Evolutionary conservation across 1,139 yeast genomes (phyloP), one percentile per base, ranked within the genome.

Genomic region (Hyphopichia wangnamkhiaoensis): DNA sequence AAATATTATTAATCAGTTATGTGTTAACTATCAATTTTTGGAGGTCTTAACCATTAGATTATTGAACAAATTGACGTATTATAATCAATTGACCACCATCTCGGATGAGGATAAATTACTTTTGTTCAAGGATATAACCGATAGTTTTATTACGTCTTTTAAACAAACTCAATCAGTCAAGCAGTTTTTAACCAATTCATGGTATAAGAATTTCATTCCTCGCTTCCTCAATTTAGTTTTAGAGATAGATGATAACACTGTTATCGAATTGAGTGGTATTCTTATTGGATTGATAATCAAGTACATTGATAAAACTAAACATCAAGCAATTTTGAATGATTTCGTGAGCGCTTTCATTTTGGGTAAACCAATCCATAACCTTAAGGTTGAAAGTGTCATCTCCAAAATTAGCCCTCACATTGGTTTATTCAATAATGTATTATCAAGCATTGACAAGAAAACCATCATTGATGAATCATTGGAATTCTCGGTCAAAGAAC

Each of bases 31-130:
- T 43, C 70, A 73, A 37, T 59, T 79, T 28, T 63, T 78, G 40
- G 84, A 80, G 50, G 65, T 72, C 15, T 55, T 80, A 26, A 61
- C 76, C 2, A 69, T 80, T 13, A 65, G 85, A 47, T 56, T 80
- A 23, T 58, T 76, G 40, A 76, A 72, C 48, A 76, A 69, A 46
- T 52, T 77, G 27, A 53, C 57, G 3, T 33, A 30, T 37, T 24
- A 45, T 46, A 34, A 50, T 42, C 14, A 48, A 49, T 28, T 42
- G 38, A n/a, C 26, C n/a, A n/a, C n/a, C 18, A 26, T 34, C 1
- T 21, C 31, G 4, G 32, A 15, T 4, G 47, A 48, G 33, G 43
- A 43, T 20, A 49, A 54, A 20, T 33, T 51, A 13, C 36, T 42
- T 16, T 31, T 47, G 2, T 50, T 53, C 34, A 53, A 49, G 30